A percentile compares a stretch with the other conserved stretches of the same genome.
phyloP scores from a whole-genome alignment of 225 moss, liverwort and hornwort species.

The Marchantia polymorpha region DNA sequence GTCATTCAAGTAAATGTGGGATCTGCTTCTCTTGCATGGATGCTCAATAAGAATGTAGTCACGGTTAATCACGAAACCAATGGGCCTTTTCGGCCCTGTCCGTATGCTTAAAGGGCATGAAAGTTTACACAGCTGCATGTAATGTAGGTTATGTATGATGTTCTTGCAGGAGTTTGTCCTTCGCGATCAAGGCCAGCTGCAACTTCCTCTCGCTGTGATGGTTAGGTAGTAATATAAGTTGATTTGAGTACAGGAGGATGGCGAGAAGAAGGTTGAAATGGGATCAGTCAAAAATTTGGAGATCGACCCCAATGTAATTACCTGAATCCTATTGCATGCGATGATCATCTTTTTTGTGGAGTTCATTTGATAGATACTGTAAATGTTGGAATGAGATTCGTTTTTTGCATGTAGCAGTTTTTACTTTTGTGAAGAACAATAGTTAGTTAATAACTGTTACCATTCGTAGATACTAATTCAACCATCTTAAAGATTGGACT shows the following conservation, averaged over 20 bases:
- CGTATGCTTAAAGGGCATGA: neutral
- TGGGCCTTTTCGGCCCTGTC: neutral
- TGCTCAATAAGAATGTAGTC: neutral
- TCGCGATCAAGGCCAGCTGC: no score
- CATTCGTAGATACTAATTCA: no score
- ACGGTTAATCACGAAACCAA: neutral
- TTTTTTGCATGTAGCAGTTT: no score
- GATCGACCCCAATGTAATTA: slow-evolving; percentile 61
- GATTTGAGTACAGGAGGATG: slow-evolving; percentile 62
- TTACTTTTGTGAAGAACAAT: no score
- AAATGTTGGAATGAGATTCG: no score
- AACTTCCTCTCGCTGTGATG: no score
- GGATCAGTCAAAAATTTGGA: slow-evolving; percentile 64
- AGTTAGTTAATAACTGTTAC: no score
- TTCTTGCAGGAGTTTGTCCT: no score
- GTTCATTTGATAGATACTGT: neutral
- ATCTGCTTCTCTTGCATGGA: neutral
- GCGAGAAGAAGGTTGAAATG: slow-evolving; percentile 62
- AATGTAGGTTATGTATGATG: no score
- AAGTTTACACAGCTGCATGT: no score
- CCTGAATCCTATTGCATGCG: neutral
- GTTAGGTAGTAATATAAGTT: neutral
- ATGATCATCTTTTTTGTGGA: neutral
- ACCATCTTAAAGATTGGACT: no score
- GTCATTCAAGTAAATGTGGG: neutral